Base-by-base conservation (phyloP, 2,329 filamentous ascomycete genomes). In the Xylaria sp. region DNA sequence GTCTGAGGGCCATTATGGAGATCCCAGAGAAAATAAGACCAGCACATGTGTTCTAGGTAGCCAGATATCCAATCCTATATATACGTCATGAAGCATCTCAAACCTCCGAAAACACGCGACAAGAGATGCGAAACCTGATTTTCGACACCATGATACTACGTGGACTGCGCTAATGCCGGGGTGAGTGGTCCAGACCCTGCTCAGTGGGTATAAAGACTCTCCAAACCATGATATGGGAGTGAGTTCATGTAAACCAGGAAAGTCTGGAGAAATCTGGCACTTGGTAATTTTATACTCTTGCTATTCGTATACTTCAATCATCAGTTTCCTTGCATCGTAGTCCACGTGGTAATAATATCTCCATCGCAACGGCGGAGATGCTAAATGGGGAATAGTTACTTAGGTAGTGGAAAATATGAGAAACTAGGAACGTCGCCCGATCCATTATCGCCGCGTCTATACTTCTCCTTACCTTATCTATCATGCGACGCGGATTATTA, bases 311-410 rank as follows among this genome's bases (percentile, higher is more conserved):
- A 43, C 20, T 33, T 31, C 10, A 18, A 31, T 8, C n/a, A 18
- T 5, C 4, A n/a, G 13, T 46, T n/a, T 15, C 13, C 41, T 46
- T 5, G 18, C 13, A 46, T n/a, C 5, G 41, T 8, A 18, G 41
- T 8, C 23, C 23, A n/a, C 18, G 41, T n/a, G 41, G 18, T n/a
- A 46, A 8, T 8, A 20, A 18, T n/a, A 46, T 20, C 15, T 7
- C n/a, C 1, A n/a, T n/a, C 41, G 41, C 41, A 9, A 23, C 18
- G 51, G 57, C 66, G 66, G 66, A 68, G 66, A 33, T 62, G 43
- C 66, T 51, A 28, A 62, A 62, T 57, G 3, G 18, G 51, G 66
- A 49, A 49, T 23, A 12, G 8, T n/a, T 20, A 46, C 43, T 3
- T 20, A 20, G 43, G 20, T 58, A 58, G 36, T 36, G 31, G 5